Evolutionary conservation across 2,329 filamentous ascomycete species (phyloP), one percentile per base, ranked within the genome.

Genomic region (Bipolaris gigantea): DNA sequence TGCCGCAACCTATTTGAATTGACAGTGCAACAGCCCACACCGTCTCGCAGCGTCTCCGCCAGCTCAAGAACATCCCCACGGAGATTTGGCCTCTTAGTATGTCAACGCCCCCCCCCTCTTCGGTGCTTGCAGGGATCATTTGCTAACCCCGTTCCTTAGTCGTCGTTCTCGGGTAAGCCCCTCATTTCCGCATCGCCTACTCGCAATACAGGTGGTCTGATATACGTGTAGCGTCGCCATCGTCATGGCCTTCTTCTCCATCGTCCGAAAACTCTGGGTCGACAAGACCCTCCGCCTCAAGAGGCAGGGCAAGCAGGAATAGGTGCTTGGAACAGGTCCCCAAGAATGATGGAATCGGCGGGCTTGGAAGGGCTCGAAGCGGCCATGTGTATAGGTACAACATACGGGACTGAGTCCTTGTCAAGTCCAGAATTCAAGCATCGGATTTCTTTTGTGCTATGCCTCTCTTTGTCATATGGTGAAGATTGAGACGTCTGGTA

Each of bases 21-120:
- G 56, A 63, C 53, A 13, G 49, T 64, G 50, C 40, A 47, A 49
- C 67, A 99, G 94, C 91, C 75, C 94, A 97, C 82, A 97, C 93
- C 71, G 86, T 97, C 78, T 96, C 93, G 65, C 94, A 97, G 83
- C 90, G 93, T 76, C 83, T 99, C 71, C 89, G 92, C 76, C 88
- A 86, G 75, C 83, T 97, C 73, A 92, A 89, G 84, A 87, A 87
- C 80, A 89, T 97, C 73, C 94, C 94, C 66, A 86, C 91, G 67
- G 94, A 99, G 84, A 84, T 99, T 84, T 86, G 92, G 68, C 94
- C 94, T 73, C 88, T 99, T 69, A 92, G 92, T 96, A 87, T 77
- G 85, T 80, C 23, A 7, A 25, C 15, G 15, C 18, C 35, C 23
- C 15, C 25, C 25, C 25, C 5, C 23, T 25, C 10, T 16, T 10